These are phyloP conservation scores for Zygoascus tannicola DNA, from an alignment of 805 yeast genomes.

Conservation along the genomic window DNA sequence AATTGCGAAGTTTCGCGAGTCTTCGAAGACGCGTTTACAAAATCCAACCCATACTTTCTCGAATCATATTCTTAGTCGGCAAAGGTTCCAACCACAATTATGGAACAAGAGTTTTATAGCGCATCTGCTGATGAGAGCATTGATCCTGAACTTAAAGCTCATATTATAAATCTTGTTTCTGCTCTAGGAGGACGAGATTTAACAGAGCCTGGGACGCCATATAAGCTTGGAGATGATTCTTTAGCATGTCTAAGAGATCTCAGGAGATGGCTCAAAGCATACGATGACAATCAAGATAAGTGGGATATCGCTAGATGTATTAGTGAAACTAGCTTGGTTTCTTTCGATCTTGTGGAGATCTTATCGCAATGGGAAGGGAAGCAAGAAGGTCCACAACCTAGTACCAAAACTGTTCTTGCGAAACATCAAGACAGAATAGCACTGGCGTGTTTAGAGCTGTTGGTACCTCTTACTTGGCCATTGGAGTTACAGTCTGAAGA, in stretches of 20 bases:
- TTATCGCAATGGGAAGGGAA: constrained; percentile 59
- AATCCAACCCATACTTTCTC: no score
- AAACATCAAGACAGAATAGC: constrained; percentile 52
- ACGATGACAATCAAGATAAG: constrained; percentile 61
- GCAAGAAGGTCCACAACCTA: neutral
- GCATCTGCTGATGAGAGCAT: constrained; percentile 9
- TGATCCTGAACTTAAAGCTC: constrained; percentile 39
- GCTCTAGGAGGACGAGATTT: constrained; percentile 89
- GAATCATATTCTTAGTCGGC: no score
- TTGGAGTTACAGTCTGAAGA: constrained; percentile 49
- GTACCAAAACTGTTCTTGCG: constrained; percentile 17
- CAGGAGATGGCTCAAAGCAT: constrained; percentile 76
- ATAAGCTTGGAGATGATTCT: constrained; percentile 82
- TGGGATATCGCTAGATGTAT: constrained; percentile 85
- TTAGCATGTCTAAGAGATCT: constrained; percentile 76
- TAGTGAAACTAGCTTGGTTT: constrained; percentile 65
- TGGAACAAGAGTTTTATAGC: neutral
- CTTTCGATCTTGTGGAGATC: constrained; percentile 65
- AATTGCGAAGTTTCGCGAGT: no score
- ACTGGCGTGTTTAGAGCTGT: constrained; percentile 61
- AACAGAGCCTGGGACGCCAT: constrained; percentile 41
- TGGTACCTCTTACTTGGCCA: constrained; percentile 86
- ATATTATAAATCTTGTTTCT: constrained; percentile 70
- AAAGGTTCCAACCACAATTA: no score
- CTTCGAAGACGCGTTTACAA: no score